Conservation (phyloP, 2,329 filamentous ascomycete species). For the Simplicillium sp. region DNA sequence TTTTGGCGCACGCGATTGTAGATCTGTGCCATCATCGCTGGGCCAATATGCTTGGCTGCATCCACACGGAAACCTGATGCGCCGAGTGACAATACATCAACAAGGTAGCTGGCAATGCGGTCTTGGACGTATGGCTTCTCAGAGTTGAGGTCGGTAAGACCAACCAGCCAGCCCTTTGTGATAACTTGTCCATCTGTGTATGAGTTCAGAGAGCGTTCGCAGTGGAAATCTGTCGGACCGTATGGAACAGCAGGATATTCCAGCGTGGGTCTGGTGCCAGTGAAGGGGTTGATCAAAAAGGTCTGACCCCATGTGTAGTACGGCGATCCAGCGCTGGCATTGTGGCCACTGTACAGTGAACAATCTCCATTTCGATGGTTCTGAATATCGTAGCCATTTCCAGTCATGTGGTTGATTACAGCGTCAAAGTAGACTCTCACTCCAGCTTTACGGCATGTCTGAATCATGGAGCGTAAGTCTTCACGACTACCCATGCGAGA, state of each 20-base stretch:
- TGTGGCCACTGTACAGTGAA: constrained; percentile 2
- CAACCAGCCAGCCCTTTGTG: constrained; percentile 4
- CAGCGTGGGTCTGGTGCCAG: constrained; percentile 1
- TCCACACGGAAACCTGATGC: constrained; percentile 3
- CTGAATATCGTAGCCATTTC: constrained; percentile 2
- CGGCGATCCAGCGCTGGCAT: background rate
- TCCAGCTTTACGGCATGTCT: background rate
- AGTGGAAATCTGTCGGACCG: constrained; percentile 2
- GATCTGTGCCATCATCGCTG: constrained; percentile 2
- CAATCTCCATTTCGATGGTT: constrained; percentile 4
- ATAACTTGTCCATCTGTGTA: constrained; percentile 1
- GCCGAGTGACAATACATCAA: constrained; percentile 2
- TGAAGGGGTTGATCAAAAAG: constrained; percentile 3
- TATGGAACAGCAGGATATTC: constrained; percentile 2
- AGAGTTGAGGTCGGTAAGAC: constrained; percentile 1
- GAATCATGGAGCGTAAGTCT: constrained; percentile 1
- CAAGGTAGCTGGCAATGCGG: constrained; percentile 2
- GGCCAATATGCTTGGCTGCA: constrained; percentile 2
- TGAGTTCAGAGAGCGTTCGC: constrained; percentile 2
- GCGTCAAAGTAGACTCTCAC: constrained; percentile 3
- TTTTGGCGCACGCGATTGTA: constrained; percentile 1
- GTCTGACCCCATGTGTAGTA: constrained; percentile 3
- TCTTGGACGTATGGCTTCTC: constrained; percentile 4
- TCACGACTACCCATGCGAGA: constrained; percentile 2
- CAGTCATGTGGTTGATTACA: constrained; percentile 4